These are phyloP conservation scores for Neospora caninum DNA, from an alignment of 169 alveolate genomes.

Conservation along the genomic window DNA sequence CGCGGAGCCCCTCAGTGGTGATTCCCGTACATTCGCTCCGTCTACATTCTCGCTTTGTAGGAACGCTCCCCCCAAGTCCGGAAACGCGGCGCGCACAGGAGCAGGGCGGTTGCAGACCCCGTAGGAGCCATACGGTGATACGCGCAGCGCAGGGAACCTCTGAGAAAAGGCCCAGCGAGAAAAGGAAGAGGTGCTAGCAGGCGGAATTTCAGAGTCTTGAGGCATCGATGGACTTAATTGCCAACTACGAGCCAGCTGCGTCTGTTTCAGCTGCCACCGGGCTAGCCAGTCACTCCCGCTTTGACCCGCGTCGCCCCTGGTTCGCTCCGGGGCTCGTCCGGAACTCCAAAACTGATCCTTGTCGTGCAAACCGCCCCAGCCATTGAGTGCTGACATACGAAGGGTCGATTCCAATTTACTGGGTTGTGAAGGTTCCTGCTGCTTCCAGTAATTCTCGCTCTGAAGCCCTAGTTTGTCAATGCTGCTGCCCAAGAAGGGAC, in stretches of 20 bases:
- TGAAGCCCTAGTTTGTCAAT: neutral
- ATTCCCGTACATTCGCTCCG: neutral
- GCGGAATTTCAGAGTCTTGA: slow-evolving; percentile 11
- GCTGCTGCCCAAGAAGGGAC: neutral
- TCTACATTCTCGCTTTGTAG: neutral
- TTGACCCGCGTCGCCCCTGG: neutral
- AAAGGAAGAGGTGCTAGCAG: neutral
- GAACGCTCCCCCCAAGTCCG: neutral
- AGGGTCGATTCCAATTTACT: neutral
- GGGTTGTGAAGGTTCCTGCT: neutral
- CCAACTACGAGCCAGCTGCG: slow-evolving; percentile 15
- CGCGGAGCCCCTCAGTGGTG: neutral
- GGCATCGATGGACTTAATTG: neutral
- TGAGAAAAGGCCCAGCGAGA: slow-evolving; percentile 34
- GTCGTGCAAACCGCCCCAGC: neutral
- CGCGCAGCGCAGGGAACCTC: neutral
- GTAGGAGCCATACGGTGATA: neutral
- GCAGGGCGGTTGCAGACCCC: neutral
- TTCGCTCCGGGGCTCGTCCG: neutral
- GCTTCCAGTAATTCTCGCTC: neutral
- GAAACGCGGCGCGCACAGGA: neutral
- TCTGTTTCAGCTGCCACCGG: slow-evolving; percentile 26
- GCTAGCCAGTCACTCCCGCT: neutral
- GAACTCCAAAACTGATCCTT: neutral
- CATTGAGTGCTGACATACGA: neutral